Evolutionary conservation across 1,284 basidiomycete species (phyloP), one percentile per base, ranked within the genome.

Genomic region (Athelia psychrophila): DNA sequence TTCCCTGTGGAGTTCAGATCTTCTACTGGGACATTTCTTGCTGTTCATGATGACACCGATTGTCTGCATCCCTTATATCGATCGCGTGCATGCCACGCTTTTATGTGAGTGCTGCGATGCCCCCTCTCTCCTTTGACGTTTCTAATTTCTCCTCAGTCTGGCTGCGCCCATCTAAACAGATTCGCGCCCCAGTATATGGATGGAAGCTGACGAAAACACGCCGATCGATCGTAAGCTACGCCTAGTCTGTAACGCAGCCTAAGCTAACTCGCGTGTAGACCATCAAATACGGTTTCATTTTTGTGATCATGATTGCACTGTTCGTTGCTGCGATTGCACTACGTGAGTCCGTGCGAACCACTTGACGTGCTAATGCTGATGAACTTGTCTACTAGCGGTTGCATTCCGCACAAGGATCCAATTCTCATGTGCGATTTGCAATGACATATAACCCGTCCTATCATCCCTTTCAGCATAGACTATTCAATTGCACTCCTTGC

Each of bases 131-230:
- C 52, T 51, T 57, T 44, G 50, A 23, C 56, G 59, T 13, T n/a
- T n/a, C 50, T 48, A 30, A 30, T 44, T 23, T 33, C 40, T 23
- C 33, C 55, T 35, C 56, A 88, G 88, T 93, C 77, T 92, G 91
- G 91, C 68, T 92, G 50, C 84, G 88, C 25, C 88, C 89, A 23
- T 90, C 90, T 51, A 91, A 92, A 65, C 92, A 96, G 72, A 96
- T 97, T 63, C 90, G 93, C 55, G 88, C 93, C 2, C 96, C 96
- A 3, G 79, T 99, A 63, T 99, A 93, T 72, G 91, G 90, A 50
- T 80, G 90, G 65, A 92, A 92, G 69, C 89, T 94, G 71, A 88
- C 87, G 70, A 83, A 84, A 64, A 88, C 92, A 68, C 84, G 94
- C 54, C 81, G 91, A 53, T 88, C 88, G 79, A 95, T 95, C 62